Base-by-base conservation (phyloP, 768 basidiomycete species). In the Nevesoporus exiguus region DNA sequence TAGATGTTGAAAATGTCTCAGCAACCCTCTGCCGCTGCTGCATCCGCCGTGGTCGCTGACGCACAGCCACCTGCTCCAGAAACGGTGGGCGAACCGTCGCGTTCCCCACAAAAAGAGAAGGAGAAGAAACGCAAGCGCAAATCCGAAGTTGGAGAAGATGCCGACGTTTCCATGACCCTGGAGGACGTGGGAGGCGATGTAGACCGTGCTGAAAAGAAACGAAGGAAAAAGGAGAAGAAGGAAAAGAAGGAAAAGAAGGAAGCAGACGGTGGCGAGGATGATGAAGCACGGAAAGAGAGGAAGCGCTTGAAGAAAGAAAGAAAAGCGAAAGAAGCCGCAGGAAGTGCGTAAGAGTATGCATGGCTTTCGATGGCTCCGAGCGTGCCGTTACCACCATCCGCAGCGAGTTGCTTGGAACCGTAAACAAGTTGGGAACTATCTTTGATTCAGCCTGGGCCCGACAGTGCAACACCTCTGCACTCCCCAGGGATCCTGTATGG, bases 91-190 rank as follows among this genome's bases (percentile, higher is more conserved):
- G 58, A 74, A 51, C 53, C 66, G 43, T 73, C 71, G 27, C 66
- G 73, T 15, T 63, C 73, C 19, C 49, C 51, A 8, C 76, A 74
- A 62, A 72, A 75, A 51, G 77, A 82, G 25, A 86, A 85, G 66
- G 89, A 92, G 66, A 90, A 90, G 74, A 95, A 96, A 67, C 83
- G 90, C 49, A 93, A 92, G 70, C 82, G 88, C 45, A 89, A 88
- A 66, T 86, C 85, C 1, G 86, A 84, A 57, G 77, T 66, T 8
- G 0, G 81, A 75, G 36, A 61, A 54, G 21, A 67, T 17, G 74
- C 62, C n/a, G 75, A 79, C 51, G 71, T 76, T 22, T 71, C 80
- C 13, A 73, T 77, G 67, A 71, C 66, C 0, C 63, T 52, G 30
- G 72, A 71, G 19, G 58, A 29, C n/a, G 67, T 66, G 22, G 72